Percentiles rank a stretch among this genome's conserved stretches.
Conservation (phyloP, 1,284 basidiomycete species). For the Phellinidium pouzarii region DNA sequence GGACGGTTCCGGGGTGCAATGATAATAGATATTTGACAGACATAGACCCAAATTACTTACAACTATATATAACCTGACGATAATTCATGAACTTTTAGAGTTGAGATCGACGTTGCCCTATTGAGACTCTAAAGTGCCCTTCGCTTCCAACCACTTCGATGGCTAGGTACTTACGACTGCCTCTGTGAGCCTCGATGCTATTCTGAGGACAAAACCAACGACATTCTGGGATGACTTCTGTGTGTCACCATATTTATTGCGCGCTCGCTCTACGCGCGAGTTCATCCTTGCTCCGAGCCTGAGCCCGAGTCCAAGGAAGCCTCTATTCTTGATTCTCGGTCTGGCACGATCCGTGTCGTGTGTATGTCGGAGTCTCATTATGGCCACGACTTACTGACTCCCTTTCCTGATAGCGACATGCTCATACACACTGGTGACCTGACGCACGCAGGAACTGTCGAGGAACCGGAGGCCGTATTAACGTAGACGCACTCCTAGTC, state of each 20-base stretch:
- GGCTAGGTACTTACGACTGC: neutral
- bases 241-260: neutral
- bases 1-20: no score
- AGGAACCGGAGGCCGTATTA: constrained; percentile 16
- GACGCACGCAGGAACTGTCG: constrained; percentile 16
- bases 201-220: neutral
- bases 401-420: constrained; percentile 20
- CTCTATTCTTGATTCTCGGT: neutral
- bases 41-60: no score
- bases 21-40: no score
- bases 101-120: no score
- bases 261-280: neutral
- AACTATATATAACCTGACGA: no score
- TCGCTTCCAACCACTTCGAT: no score
- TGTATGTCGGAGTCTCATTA: constrained; percentile 22
- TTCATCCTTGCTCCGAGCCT: neutral
- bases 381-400: neutral
- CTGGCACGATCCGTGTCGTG: constrained; percentile 11
- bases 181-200: neutral
- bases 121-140: neutral
- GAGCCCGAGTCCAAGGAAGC: neutral
- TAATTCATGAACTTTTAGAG: no score
- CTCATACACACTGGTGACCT: constrained; percentile 22
- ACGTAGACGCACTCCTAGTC: constrained; percentile 28
- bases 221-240: neutral